These are phyloP conservation scores for Penicillium cinerascens DNA, from an alignment of 495 filamentous ascomycete species.

Conservation along the genomic window DNA sequence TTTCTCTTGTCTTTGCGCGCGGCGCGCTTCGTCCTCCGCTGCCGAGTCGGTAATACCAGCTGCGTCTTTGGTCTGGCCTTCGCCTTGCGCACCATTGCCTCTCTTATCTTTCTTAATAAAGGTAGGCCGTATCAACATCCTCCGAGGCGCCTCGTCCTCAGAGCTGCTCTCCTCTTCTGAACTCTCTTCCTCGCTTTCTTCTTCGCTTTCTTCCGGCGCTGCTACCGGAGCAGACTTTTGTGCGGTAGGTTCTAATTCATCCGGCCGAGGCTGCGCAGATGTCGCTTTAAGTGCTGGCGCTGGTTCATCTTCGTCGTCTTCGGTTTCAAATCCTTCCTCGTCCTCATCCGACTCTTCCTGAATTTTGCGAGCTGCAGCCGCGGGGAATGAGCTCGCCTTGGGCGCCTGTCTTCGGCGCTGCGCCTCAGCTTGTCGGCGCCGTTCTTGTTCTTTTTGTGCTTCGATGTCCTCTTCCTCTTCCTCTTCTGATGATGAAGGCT, in stretches of 20 bases:
- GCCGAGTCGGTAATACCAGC: slow-evolving; percentile 38
- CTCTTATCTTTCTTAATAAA: slow-evolving; percentile 87
- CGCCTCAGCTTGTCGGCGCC: slow-evolving; percentile 29
- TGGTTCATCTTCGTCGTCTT: slow-evolving; percentile 46
- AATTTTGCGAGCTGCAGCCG: slow-evolving; percentile 35
- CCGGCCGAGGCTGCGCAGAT: slow-evolving; percentile 26
- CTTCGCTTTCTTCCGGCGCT: slow-evolving; percentile 52
- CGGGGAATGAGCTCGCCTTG: slow-evolving; percentile 61
- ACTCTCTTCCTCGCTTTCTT: slow-evolving; percentile 53
- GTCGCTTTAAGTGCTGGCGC: slow-evolving; percentile 24
- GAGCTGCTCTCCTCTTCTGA: slow-evolving; percentile 56
- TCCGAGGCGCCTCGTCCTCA: slow-evolving; percentile 71
- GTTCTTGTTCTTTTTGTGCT: slow-evolving; percentile 36
- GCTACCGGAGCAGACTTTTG: slow-evolving; percentile 1
- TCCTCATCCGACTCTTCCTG: slow-evolving; percentile 42
- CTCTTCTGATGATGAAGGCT: slow-evolving; percentile 59
- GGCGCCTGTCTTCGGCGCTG: slow-evolving; percentile 41
- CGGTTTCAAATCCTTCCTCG: slow-evolving; percentile 76
- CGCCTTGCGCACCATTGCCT: slow-evolving; percentile 26
- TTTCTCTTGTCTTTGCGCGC: slow-evolving; percentile 55
- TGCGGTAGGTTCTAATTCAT: slow-evolving; percentile 2
- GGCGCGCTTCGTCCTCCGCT: slow-evolving; percentile 56
- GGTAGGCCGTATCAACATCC: slow-evolving; percentile 77
- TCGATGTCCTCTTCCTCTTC: slow-evolving; percentile 56
- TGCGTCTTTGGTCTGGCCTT: slow-evolving; percentile 19